These are phyloP conservation scores for Lepidopterella palustris DNA, from an alignment of 495 filamentous ascomycete species.

Conservation along the genomic window DNA sequence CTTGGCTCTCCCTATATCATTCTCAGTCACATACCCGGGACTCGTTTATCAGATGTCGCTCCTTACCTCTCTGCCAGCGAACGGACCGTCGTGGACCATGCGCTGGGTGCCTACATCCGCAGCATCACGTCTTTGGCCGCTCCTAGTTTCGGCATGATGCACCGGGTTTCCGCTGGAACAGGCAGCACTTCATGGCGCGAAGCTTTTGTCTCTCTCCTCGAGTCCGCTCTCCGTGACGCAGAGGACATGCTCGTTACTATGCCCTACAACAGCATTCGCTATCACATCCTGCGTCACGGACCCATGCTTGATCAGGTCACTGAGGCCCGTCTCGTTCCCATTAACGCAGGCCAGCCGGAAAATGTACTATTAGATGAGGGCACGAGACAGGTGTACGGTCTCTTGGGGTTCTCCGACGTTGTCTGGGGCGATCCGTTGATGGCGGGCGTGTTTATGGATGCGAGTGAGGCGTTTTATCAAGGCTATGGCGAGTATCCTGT, in stretches of 20 bases:
- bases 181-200: conserved; percentile 56
- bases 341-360: conserved; percentile 49
- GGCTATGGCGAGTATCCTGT: conserved; percentile 37
- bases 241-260: conserved; percentile 64
- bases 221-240: conserved; percentile 57
- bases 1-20: conserved; percentile 46
- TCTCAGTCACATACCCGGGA: conserved; percentile 45
- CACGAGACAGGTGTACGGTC: conserved; percentile 37
- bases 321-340: conserved; percentile 50
- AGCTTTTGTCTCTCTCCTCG: conserved; percentile 54
- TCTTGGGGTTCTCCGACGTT: conserved; percentile 46
- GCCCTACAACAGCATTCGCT: conserved; percentile 58
- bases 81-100: conserved; percentile 42
- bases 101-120: conserved; percentile 37
- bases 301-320: conserved; percentile 50
- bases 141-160: conserved; percentile 44
- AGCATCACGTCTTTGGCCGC: conserved; percentile 26
- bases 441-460: conserved; percentile 44
- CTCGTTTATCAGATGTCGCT: conserved; percentile 40
- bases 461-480: conserved; percentile 42
- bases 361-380: conserved; percentile 54
- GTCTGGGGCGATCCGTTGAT: conserved; percentile 57
- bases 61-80: conserved; percentile 36
- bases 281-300: conserved; percentile 44
- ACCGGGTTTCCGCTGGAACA: conserved; percentile 42